Conservation (phyloP, 768 basidiomycete genomes). For the Ramaria rubella region DNA sequence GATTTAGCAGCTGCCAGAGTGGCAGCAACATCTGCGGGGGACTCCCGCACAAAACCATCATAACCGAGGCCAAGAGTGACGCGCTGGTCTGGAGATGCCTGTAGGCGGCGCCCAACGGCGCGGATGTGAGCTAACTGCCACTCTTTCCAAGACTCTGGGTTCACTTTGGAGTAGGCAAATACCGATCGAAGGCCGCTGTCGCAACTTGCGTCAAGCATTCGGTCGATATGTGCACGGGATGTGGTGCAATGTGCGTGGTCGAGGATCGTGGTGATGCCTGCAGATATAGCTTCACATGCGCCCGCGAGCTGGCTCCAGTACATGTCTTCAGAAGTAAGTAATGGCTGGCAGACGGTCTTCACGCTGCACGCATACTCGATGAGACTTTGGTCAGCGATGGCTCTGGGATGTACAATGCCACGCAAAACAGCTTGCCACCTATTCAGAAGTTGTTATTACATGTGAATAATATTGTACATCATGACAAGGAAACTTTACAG, state of each 20-base stretch:
- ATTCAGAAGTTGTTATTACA: slow-evolving; percentile 13
- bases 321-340: slow-evolving; percentile 23
- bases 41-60: slow-evolving; percentile 14
- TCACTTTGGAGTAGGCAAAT: slow-evolving; percentile 23
- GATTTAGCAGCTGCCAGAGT: slow-evolving; percentile 3
- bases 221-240: slow-evolving; percentile 22
- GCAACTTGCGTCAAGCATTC: slow-evolving; percentile 19
- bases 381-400: slow-evolving; percentile 23
- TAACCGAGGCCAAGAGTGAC: slow-evolving; percentile 27
- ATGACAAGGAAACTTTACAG: slow-evolving; percentile 16
- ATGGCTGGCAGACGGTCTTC: not conserved
- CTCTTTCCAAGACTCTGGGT: slow-evolving; percentile 15
- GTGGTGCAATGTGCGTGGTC: slow-evolving; percentile 26
- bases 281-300: slow-evolving; percentile 25
- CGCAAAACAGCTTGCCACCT: slow-evolving; percentile 23
- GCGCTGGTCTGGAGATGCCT: slow-evolving; percentile 14
- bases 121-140: slow-evolving; percentile 21
- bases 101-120: slow-evolving; percentile 15
- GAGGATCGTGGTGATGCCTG: slow-evolving; percentile 26
- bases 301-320: slow-evolving; percentile 26
- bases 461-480: not conserved
- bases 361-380: slow-evolving; percentile 15
- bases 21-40: not conserved
- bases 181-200: slow-evolving; percentile 24
- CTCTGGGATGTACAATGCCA: slow-evolving; percentile 14